These are phyloP conservation scores for Flammula alnicola DNA, from an alignment of 1,284 basidiomycete genomes.

Conservation along the genomic window DNA sequence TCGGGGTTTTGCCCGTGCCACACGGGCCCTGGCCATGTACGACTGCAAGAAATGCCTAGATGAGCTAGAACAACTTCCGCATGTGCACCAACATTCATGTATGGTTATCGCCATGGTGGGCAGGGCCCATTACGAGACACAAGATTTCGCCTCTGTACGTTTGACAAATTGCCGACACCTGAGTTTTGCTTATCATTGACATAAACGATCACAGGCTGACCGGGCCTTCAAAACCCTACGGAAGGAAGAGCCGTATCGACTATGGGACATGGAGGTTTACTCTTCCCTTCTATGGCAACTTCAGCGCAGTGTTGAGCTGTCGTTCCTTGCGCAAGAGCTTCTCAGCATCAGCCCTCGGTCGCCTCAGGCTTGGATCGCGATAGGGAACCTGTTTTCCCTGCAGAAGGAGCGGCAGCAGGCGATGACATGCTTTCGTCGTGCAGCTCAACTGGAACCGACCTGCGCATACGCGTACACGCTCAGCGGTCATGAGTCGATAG, in stretches of 20 bases:
- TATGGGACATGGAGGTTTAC: conserved; percentile 92
- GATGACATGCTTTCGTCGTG: conserved; percentile 89
- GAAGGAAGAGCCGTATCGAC: conserved; percentile 80
- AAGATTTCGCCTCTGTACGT: conserved; percentile 86
- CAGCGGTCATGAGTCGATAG: conserved; percentile 92
- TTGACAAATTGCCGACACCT: conserved; percentile 19
- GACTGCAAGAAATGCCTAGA: conserved; percentile 76
- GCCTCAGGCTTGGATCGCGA: conserved; percentile 92
- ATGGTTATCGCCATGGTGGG: conserved; percentile 84
- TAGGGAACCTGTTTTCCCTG: conserved; percentile 91
- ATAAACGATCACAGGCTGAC: conserved; percentile 64
- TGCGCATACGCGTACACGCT: conserved; percentile 94
- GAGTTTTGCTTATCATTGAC: conserved; percentile 30
- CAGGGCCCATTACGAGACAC: conserved; percentile 84
- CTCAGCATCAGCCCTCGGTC: conserved; percentile 80
- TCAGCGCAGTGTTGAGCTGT: conserved; percentile 78
- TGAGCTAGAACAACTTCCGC: conserved; percentile 79
- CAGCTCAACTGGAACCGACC: conserved; percentile 80
- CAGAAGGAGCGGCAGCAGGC: conserved; percentile 92
- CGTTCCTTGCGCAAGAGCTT: conserved; percentile 89
- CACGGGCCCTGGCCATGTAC: conserved; percentile 74
- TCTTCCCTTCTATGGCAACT: conserved; percentile 95
- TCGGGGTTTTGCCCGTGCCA: conserved; percentile 80
- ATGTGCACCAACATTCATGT: conserved; percentile 73
- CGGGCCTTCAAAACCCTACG: conserved; percentile 84